Percentiles rank a stretch among this genome's conserved stretches.
Conservation (phyloP, 1,284 basidiomycete genomes). For the Heterobasidion parviporum region DNA sequence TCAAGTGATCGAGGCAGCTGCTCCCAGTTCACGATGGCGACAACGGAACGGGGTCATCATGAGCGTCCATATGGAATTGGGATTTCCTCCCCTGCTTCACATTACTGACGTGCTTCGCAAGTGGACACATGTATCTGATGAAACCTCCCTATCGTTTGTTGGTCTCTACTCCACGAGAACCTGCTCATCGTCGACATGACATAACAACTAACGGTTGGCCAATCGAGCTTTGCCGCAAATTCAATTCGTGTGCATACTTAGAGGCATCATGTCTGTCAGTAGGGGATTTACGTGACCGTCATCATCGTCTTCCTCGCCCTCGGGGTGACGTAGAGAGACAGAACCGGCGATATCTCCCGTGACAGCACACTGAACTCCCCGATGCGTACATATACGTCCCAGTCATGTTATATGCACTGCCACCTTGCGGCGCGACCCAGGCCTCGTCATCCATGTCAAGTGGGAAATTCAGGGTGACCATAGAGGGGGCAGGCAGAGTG, state of each 20-base stretch:
- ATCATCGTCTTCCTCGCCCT: constrained; percentile 1
- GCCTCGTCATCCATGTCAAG: not conserved
- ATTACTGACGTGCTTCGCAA: too few species aligned
- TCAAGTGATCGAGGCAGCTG: too few species aligned
- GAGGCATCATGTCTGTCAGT: too few species aligned
- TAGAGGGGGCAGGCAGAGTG: not conserved
- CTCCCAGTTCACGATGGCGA: too few species aligned
- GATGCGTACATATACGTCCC: not conserved
- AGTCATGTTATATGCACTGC: not conserved
- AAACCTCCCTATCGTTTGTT: not conserved
- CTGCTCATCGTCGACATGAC: not conserved
- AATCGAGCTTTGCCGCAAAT: too few species aligned
- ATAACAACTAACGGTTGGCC: constrained; percentile 1
- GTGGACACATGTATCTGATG: too few species aligned
- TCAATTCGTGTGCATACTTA: too few species aligned
- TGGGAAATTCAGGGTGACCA: not conserved
- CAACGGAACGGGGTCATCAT: too few species aligned
- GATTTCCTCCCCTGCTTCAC: too few species aligned
- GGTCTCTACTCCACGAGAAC: not conserved
- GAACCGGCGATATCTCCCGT: not conserved
- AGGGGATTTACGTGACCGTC: constrained; percentile 2
- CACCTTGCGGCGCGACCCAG: not conserved
- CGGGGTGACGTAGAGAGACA: not conserved
- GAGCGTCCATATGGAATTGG: too few species aligned
- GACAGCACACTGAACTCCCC: not conserved